Evolutionary conservation across 73 alveolate genomes (phyloP), one percentile per base, ranked within the genome.

Genomic region (Symbiodinium natans): DNA sequence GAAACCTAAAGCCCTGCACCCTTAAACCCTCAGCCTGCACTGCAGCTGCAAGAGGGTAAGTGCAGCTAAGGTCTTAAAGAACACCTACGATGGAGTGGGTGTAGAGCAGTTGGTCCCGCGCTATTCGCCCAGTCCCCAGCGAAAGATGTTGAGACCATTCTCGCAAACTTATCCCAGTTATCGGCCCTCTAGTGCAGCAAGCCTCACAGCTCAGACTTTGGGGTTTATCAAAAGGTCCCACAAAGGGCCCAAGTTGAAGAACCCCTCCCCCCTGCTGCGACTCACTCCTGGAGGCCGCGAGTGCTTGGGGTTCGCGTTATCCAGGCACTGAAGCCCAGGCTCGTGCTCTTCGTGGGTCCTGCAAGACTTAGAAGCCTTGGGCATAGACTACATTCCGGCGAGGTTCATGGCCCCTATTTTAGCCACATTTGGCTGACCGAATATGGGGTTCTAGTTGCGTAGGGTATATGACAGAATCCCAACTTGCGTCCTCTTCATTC

Each of bases 41-140:
- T n/a, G n/a, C n/a, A n/a, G n/a, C n/a, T n/a, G n/a, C n/a, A n/a
- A n/a, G n/a, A n/a, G n/a, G n/a, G n/a, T n/a, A n/a, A n/a, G n/a
- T 8, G 71, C 71, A 52, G 25, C 71, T 52, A 29, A 52, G 71
- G 39, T 73, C 83, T 73, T 73, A 90, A 92, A 92, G 33, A 92
- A 92, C 59, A 92, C 98, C 90, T 92, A 92, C 71, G 98, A 92
- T 33, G 98, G 98, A 38, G 98, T 92, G 8, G 98, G 98, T 11
- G 98, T 92, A 63, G 98, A 92, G 90, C 98, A 92, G 90, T 59
- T 92, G 90, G 90, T 92, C 39, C 98, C 98, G 27, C 74, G 75
- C 40, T 92, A 92, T 56, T 92, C 98, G 82, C 84, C 40, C 8
- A 29, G 86, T 27, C n/a, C 71, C 71, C n/a, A 52, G 71, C 71